A percentile compares a stretch with the other conserved stretches of the same genome.
phyloP scores from a whole-genome alignment of 306 rosid species.

The Pterocarpus santalinus region DNA sequence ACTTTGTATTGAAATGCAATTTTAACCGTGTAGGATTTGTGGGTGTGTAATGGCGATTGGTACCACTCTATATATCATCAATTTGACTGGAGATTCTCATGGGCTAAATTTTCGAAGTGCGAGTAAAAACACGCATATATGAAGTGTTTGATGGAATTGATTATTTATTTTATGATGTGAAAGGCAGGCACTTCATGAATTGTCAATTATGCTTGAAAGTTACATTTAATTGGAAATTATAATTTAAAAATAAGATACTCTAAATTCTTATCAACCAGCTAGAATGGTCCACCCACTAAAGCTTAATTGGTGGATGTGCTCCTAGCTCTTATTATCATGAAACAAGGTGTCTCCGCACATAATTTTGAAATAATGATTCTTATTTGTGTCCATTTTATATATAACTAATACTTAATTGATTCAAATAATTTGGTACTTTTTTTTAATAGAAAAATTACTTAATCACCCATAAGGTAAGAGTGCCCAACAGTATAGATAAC shows the following conservation, averaged over 20 bases:
- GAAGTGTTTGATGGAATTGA: slow-evolving; percentile 47
- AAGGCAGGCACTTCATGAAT: slow-evolving; percentile 60
- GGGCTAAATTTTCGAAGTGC: slow-evolving; percentile 42
- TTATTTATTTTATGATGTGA: slow-evolving; percentile 58
- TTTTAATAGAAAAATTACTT: too few relatives aligned
- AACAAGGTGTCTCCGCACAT: slow-evolving; percentile 44
- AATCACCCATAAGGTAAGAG: too few relatives aligned
- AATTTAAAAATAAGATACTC: slow-evolving; percentile 40
- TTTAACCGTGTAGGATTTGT: slow-evolving; percentile 21
- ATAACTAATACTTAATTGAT: background rate
- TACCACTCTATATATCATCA: slow-evolving; percentile 46
- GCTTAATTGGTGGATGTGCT: slow-evolving; percentile 43
- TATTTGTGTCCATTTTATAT: background rate
- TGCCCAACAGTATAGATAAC: too few relatives aligned
- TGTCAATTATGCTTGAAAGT: slow-evolving; percentile 57
- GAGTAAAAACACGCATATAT: slow-evolving; percentile 24
- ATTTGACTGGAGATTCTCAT: slow-evolving; percentile 47
- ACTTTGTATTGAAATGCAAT: slow-evolving; percentile 11
- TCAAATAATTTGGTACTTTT: too few relatives aligned
- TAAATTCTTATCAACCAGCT: slow-evolving; percentile 44
- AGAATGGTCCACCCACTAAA: slow-evolving; percentile 60
- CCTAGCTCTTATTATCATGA: slow-evolving; percentile 33
- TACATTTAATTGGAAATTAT: slow-evolving; percentile 46
- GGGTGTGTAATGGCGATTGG: slow-evolving; percentile 38
- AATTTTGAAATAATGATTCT: slow-evolving; percentile 33